Conservation (phyloP, 352 stramenopile species). For the Phytophthora sojae region DNA sequence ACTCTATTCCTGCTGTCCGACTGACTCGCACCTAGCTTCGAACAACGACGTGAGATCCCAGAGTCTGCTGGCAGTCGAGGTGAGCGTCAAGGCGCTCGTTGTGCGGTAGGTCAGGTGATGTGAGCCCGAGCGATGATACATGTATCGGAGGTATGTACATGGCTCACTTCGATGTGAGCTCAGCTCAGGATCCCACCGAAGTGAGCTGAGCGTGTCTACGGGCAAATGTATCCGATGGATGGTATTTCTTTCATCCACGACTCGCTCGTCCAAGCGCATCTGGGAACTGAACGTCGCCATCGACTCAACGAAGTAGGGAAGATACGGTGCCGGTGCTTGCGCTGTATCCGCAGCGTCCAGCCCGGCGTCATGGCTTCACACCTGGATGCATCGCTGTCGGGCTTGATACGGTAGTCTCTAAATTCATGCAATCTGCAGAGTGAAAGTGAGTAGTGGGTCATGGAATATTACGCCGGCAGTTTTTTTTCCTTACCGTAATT, state of each 20-base stretch:
- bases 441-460: no score
- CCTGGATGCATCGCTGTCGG: no score
- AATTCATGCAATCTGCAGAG: no score
- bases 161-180: no score
- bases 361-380: neutral
- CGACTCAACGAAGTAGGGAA: neutral
- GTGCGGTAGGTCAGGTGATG: no score
- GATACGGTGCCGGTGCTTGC: neutral
- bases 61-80: neutral
- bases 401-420: no score
- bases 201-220: neutral
- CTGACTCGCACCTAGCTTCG: neutral
- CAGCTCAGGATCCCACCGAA: neutral
- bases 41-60: neutral
- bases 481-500: no score
- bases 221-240: neutral
- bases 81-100: no score
- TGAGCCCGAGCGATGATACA: no score
- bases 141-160: no score
- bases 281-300: conserved; percentile 7
- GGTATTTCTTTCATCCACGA: neutral
- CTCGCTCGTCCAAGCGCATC: neutral
- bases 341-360: neutral
- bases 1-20: neutral
- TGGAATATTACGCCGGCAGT: no score